Conservation (phyloP, 331 rosid genomes). For the Spiraea crenata region DNA sequence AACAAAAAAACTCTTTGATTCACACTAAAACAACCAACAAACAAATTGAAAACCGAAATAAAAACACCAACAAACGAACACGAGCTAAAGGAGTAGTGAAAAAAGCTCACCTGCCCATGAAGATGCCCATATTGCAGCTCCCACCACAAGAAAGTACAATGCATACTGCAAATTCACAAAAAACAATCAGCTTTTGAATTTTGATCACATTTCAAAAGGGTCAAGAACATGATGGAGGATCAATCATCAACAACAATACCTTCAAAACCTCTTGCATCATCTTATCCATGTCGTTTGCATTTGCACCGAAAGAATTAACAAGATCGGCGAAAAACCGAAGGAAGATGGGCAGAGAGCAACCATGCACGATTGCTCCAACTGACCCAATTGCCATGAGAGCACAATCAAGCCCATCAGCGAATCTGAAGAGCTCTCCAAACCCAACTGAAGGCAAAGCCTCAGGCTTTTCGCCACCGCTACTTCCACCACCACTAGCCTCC, state of each 20-base stretch:
- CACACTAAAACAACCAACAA: constrained; percentile 13
- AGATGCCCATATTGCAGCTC: constrained; percentile 99
- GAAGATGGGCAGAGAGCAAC: constrained; percentile 87
- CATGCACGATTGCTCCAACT: constrained; percentile 85
- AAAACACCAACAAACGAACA: not conserved
- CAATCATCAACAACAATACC: constrained; percentile 34
- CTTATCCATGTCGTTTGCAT: constrained; percentile 73
- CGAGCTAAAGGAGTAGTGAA: not conserved
- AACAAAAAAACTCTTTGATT: constrained; percentile 8
- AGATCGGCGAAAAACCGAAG: constrained; percentile 98
- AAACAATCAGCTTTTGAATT: not conserved
- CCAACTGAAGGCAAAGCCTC: constrained; percentile 54
- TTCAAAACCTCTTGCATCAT: constrained; percentile 90
- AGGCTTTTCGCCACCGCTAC: constrained; percentile 38
- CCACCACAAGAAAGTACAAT: constrained; percentile 91
- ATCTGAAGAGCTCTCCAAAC: constrained; percentile 74
- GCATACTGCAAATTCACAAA: constrained; percentile 67
- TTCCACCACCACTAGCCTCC: constrained; percentile 27
- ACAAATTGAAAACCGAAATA: not conserved
- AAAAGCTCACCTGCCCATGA: constrained; percentile 87
- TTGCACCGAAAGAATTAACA: constrained; percentile 90
- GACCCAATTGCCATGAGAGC: constrained; percentile 83
- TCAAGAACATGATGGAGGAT: not conserved
- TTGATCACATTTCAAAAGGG: constrained; percentile 13
- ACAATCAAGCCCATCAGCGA: constrained; percentile 89